Conservation (phyloP, 345 rosid genomes). For the Salix purpurea region DNA sequence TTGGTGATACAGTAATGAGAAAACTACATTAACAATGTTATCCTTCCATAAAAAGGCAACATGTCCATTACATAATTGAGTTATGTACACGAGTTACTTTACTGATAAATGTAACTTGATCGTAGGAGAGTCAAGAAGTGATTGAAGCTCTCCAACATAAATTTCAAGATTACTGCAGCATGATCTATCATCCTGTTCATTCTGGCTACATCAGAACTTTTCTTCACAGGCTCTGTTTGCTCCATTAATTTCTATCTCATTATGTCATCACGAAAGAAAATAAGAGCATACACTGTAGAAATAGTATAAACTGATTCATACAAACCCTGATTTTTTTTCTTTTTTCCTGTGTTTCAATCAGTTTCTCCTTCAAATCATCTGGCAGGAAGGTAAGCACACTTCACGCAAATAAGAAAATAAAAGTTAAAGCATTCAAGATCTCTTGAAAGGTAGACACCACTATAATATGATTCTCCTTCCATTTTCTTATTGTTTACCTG, state of each 20-base stretch:
- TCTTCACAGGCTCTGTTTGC: conserved; percentile 21
- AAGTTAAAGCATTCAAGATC: neutral
- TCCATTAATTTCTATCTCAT: conserved; percentile 29
- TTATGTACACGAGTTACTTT: conserved; percentile 2
- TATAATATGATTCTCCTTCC: neutral
- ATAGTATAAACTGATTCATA: conserved; percentile 40
- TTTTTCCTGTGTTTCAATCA: conserved; percentile 45
- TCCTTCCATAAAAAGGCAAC: neutral
- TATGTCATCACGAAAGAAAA: conserved; percentile 39
- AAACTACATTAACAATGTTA: neutral
- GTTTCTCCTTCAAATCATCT: conserved; percentile 42
- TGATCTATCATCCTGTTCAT: conserved; percentile 21
- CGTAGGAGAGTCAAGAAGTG: conserved; percentile 44
- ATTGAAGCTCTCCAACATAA: conserved; percentile 42
- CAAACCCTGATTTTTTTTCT: conserved; percentile 36
- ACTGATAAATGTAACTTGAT: conserved; percentile 30
- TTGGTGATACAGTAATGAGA: neutral
- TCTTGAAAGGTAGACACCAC: neutral
- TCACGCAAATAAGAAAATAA: conserved; percentile 1
- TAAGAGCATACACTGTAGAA: conserved; percentile 53
- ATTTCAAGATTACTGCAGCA: conserved; percentile 25
- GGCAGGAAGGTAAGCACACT: conserved; percentile 69
- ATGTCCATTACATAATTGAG: neutral
- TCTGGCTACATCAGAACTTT: conserved; percentile 13
- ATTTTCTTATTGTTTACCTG: conserved; percentile 36